Evolutionary conservation across 2,329 filamentous ascomycete species (phyloP), one percentile per base, ranked within the genome.

Genomic region (Pseudogymnoascus sp.): DNA sequence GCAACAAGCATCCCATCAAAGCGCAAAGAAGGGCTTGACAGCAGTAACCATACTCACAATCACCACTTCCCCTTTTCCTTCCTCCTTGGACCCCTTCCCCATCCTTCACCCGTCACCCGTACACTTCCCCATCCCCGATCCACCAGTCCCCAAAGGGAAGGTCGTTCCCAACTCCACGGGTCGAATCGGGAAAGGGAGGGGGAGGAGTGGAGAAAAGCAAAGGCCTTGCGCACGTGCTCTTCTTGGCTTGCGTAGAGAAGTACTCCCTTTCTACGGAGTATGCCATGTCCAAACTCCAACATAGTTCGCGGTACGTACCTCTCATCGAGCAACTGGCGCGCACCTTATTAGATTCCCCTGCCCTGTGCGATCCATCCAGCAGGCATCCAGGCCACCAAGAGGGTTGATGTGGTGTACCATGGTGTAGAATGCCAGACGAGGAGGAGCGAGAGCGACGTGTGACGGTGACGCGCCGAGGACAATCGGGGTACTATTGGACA

Each of bases 331-430:
- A 43, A 31, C 45, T 31, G 45, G 45, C 45, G 25, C 31, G 45
- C 25, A 52, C 45, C 45, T 52, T 52, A 52, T 52, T 52, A 52
- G 45, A 52, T 52, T 52, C 7, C 45, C 25, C 25, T 52, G 45
- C 45, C 25, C 45, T 52, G 25, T 31, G n/a, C 25, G 25, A 52
- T 52, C 45, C 45, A 52, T 52, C 25, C 6, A 52, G 23, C 28
- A 31, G 28, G 3, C 23, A 52, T 52, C 45, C 11, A 52, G 45
- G 25, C 25, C 25, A 52, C 8, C 45, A 52, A 31, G 14, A 9
- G 25, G 25, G 7, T 8, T 31, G 28, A 31, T 11, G 21, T 14
- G 25, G n/a, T 16, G 8, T 28, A 28, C 25, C 25, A 52, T 31
- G 14, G 14, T 31, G 7, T 28, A 28, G 21, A 23, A 16, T n/a